Percentiles rank a stretch among this genome's conserved stretches.
Conservation (phyloP, 1,284 basidiomycete genomes). For the Cutaneotrichosporon spelunceum region DNA sequence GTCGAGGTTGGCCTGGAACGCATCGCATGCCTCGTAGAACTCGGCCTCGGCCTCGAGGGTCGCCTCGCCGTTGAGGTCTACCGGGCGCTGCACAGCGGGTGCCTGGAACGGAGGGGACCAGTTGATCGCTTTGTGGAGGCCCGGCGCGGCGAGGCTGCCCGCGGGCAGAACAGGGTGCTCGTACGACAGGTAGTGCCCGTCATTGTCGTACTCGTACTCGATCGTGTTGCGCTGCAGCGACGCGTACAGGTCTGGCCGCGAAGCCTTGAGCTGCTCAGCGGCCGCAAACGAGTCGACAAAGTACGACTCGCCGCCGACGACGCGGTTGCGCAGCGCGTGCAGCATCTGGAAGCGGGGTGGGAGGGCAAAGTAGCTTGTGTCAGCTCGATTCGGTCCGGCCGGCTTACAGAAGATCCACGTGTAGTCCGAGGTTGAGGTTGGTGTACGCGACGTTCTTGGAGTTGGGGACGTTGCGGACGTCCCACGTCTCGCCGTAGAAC, state of each 20-base stretch:
- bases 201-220: slow-evolving; percentile 87
- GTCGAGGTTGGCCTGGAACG: slow-evolving; percentile 65
- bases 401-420: slow-evolving; percentile 88
- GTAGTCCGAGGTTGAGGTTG: slow-evolving; percentile 79
- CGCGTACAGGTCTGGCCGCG: slow-evolving; percentile 53
- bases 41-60: slow-evolving; percentile 34
- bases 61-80: slow-evolving; percentile 15
- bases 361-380: slow-evolving; percentile 72
- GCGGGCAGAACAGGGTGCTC: slow-evolving; percentile 73
- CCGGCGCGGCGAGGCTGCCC: slow-evolving; percentile 3
- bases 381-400: neutral
- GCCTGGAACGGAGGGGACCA: slow-evolving; percentile 97
- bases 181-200: slow-evolving; percentile 75
- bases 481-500: slow-evolving; percentile 89
- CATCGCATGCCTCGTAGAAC: slow-evolving; percentile 65
- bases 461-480: slow-evolving; percentile 69
- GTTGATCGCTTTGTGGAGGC: slow-evolving; percentile 61
- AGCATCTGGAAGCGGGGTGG: slow-evolving; percentile 85
- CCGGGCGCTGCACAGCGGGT: slow-evolving; percentile 19
- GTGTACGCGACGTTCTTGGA: slow-evolving; percentile 95
- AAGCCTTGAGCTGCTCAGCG: slow-evolving; percentile 52
- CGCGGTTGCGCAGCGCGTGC: slow-evolving; percentile 77
- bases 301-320: slow-evolving; percentile 79
- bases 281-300: slow-evolving; percentile 81
- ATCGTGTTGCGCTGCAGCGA: slow-evolving; percentile 62